Evolutionary conservation across 2,329 filamentous ascomycete species (phyloP).

Genomic region (Cercospora zeina): DNA sequence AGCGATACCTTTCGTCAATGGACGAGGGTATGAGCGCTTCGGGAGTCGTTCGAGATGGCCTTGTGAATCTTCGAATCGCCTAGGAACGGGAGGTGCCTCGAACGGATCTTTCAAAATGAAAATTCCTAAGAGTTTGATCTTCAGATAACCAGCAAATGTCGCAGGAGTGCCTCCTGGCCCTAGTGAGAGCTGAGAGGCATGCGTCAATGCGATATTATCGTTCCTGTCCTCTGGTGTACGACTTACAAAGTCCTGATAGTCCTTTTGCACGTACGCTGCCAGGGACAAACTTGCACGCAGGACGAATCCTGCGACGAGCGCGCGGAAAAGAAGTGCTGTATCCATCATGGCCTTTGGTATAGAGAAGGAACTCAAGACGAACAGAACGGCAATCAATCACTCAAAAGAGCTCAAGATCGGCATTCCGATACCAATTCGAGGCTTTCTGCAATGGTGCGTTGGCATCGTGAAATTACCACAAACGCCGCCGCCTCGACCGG

Average conservation of each 20-base stretch:
- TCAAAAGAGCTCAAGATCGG: not conserved
- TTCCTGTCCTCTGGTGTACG: not conserved
- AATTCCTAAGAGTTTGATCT: conserved; percentile 70
- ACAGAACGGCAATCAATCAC: not conserved
- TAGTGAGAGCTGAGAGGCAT: conserved; percentile 50
- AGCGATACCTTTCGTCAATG: conserved; percentile 71
- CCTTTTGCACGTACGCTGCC: not conserved
- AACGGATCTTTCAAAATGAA: conserved; percentile 73
- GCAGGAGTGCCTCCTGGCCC: conserved; percentile 79
- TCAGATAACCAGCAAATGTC: conserved; percentile 70
- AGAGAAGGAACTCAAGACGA: not conserved
- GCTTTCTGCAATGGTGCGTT: conserved; percentile 6
- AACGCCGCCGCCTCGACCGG: not conserved
- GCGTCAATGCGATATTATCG: not conserved
- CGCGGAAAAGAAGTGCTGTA: not conserved
- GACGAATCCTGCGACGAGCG: not conserved
- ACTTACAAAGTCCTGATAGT: conserved; percentile 6
- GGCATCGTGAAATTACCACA: not conserved
- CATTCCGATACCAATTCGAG: not conserved
- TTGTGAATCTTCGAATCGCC: conserved; percentile 53
- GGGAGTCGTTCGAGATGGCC: conserved; percentile 65
- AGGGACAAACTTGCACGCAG: conserved; percentile 1
- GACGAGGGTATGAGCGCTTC: conserved; percentile 63
- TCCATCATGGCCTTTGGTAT: not conserved
- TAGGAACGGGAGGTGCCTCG: conserved; percentile 56